Base-by-base conservation (phyloP, 176 grass and related monocot genomes). In the Coix lacrymajobi region DNA sequence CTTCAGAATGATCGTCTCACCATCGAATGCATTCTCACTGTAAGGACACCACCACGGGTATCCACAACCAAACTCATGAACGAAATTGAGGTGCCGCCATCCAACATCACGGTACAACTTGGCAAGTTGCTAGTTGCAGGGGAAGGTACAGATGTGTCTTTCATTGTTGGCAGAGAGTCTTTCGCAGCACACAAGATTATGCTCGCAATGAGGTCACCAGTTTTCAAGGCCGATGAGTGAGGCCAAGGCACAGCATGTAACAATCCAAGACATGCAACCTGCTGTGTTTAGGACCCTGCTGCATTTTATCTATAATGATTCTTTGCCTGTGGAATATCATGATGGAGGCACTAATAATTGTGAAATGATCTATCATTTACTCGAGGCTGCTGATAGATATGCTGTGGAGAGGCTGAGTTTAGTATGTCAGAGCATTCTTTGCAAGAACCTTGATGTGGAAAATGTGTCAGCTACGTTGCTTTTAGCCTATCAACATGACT, bases 201-300 rank as follows among this genome's bases (percentile, higher is more conserved):
- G 17, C 88, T 90, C 4, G 79, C 88, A 0, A 19, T 11, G 46
- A 24, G 84, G 11, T 90, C 84, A 15, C 79, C 84, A 0, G 84
- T 90, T 33, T 90, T 90, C 43, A 87, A 34, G 19, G 22, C 31
- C 14, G 22, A 79, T 83, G 88, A 64, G 15, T 1, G 79, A 86
- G 20, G 36, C 17, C 19, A 44, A 58, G 2, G 3, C 43, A 19
- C 2, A 39, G 12, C 12, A 15, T 60, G 36, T 77, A 0, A 6
- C 14, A 17, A 78, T 90, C 8, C 24, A 82, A 41, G 83, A 86
- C 20, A 86, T 86, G 83, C 66, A 86, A 11, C 37, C 83, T 6
- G 30, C 7, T 25, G 77, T 90, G 11, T 89, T 84, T 19, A 81
- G 28, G 38, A 28, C 71, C 32, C 37, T 77, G 62, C 82, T 89